Percentiles rank a stretch among this genome's conserved stretches.
Evolutionary conservation across 2,329 filamentous ascomycete species (phyloP).

Genomic region (Monascus ruber): DNA sequence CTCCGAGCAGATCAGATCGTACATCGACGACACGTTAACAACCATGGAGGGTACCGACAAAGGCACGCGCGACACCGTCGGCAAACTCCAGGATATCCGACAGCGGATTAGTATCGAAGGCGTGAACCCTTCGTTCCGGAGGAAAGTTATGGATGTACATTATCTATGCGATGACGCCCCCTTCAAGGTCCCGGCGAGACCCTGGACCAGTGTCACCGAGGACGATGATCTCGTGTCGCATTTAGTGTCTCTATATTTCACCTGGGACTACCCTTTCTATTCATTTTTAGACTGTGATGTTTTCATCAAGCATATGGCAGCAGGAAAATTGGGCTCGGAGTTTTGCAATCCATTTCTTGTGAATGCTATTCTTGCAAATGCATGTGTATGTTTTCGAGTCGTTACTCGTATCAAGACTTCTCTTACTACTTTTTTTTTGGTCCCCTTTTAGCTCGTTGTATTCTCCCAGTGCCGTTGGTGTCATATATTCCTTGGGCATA

Average conservation of each 20-base stretch:
- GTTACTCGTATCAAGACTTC: no score
- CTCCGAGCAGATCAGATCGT: constrained; percentile 24
- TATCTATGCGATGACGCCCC: constrained; percentile 27
- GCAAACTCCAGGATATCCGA: constrained; percentile 18
- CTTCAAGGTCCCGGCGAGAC: constrained; percentile 21
- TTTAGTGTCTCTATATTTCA: constrained; percentile 84
- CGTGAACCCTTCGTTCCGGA: constrained; percentile 19
- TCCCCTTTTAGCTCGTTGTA: no score
- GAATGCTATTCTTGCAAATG: constrained; percentile 67
- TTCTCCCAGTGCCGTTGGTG: no score
- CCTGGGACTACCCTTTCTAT: constrained; percentile 85
- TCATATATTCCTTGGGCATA: no score
- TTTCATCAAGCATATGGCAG: constrained; percentile 42
- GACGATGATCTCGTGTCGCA: constrained; percentile 66
- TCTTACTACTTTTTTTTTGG: no score
- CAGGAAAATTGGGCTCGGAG: constrained; percentile 38
- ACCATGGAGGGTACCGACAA: constrained; percentile 7
- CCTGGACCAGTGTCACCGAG: constrained; percentile 73
- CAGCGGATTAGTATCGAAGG: constrained; percentile 19
- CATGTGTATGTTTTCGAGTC: constrained; percentile 20
- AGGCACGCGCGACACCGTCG: constrained; percentile 9
- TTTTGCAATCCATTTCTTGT: constrained; percentile 85
- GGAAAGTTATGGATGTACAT: constrained; percentile 32
- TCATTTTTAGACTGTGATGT: constrained; percentile 71
- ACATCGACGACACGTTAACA: constrained; percentile 20